A percentile compares a stretch with the other conserved stretches of the same genome.
phyloP scores from a whole-genome alignment of 192 early-diverging fungal genomes.

The Endogone sp. region DNA sequence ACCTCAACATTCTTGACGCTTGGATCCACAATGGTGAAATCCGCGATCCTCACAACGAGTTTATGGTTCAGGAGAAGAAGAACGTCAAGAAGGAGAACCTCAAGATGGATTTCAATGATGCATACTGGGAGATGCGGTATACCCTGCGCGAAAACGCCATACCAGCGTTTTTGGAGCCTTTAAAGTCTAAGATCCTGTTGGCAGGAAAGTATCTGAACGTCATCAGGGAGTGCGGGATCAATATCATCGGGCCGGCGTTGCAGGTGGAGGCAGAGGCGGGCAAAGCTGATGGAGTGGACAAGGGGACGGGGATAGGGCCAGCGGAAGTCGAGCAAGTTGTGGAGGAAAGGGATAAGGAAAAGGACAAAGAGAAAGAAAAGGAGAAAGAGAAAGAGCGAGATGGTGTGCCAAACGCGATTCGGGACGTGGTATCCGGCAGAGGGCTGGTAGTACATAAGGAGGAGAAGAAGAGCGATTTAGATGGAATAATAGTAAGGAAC shows the following conservation, averaged over 20 bases:
- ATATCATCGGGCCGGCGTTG: constrained; percentile 24
- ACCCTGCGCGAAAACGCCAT: constrained; percentile 57
- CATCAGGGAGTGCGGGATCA: constrained; percentile 76
- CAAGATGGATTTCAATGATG: constrained; percentile 76
- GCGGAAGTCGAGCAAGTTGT: neutral
- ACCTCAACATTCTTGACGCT: constrained; percentile 71
- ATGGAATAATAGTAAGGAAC: constrained; percentile 1
- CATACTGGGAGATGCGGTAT: constrained; percentile 83
- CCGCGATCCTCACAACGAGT: constrained; percentile 85
- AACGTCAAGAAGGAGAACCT: constrained; percentile 54
- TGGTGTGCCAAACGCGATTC: constrained; percentile 12
- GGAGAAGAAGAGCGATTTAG: neutral
- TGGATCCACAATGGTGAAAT: constrained; percentile 94
- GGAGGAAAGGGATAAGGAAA: constrained; percentile 7
- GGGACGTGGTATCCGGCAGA: neutral
- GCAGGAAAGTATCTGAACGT: constrained; percentile 97
- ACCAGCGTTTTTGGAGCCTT: constrained; percentile 75
- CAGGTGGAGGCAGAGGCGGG: neutral
- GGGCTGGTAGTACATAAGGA: neutral
- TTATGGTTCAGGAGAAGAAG: constrained; percentile 80
- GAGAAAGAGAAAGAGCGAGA: constrained; percentile 19
- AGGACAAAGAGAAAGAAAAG: constrained; percentile 14
- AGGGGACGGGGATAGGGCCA: neutral
- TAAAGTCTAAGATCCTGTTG: constrained; percentile 75
- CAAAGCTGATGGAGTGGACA: neutral